phyloP scores from a whole-genome alignment of 1,284 basidiomycete genomes.

The Afroboletus lepidellus region DNA sequence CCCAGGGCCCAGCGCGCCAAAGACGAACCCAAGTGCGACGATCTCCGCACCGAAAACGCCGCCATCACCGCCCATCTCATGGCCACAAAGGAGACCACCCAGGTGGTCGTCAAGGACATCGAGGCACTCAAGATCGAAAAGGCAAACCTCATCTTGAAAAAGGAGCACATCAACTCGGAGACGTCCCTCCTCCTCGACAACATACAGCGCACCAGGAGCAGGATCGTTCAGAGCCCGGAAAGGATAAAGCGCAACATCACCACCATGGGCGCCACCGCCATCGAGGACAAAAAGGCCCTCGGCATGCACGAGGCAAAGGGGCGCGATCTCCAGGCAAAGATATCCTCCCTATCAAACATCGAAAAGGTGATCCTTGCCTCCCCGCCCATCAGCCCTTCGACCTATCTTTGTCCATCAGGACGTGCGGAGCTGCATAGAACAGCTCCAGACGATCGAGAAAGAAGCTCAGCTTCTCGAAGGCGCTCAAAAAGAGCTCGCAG shows the following conservation, averaged over 20 bases:
- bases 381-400: neutral
- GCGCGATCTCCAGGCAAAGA: constrained; percentile 73
- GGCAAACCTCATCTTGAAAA: constrained; percentile 53
- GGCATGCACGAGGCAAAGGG: constrained; percentile 66
- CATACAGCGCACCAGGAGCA: constrained; percentile 59
- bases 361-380: constrained; percentile 54
- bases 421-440: constrained; percentile 63
- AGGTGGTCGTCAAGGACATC: constrained; percentile 52
- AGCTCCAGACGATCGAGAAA: constrained; percentile 69
- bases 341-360: constrained; percentile 66
- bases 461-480: constrained; percentile 62
- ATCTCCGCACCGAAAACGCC: constrained; percentile 60
- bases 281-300: constrained; percentile 62
- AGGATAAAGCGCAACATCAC: constrained; percentile 77
- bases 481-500: constrained; percentile 60
- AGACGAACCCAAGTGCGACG: constrained; percentile 69
- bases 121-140: constrained; percentile 72
- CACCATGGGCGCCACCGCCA: constrained; percentile 61
- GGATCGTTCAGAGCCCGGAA: constrained; percentile 87
- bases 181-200: constrained; percentile 56
- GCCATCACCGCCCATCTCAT: constrained; percentile 62
- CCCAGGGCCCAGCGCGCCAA: constrained; percentile 63
- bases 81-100: constrained; percentile 65
- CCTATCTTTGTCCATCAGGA: constrained; percentile 47
- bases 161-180: constrained; percentile 62